Evolutionary conservation across 208 protist genomes (phyloP).

Genomic region (Trypanosoma theileri): DNA sequence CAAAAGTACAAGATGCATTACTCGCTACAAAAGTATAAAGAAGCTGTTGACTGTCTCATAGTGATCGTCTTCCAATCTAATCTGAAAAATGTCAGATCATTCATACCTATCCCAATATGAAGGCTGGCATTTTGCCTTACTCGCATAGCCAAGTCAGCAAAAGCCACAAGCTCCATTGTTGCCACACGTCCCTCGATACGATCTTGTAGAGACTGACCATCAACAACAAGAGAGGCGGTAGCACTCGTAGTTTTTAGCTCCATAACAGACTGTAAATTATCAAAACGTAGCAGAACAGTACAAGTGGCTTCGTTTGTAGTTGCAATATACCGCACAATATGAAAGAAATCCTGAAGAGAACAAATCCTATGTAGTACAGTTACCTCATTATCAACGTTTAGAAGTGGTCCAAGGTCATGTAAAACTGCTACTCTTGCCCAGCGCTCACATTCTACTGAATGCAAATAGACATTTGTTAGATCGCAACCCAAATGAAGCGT

Average conservation of each 20-base stretch:
- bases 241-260: conserved; percentile 34
- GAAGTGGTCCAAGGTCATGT: conserved; percentile 62
- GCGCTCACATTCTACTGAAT: conserved; percentile 35
- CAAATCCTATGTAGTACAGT: conserved; percentile 40
- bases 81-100: conserved; percentile 49
- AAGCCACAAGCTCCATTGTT: conserved; percentile 51
- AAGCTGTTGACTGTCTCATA: conserved; percentile 28
- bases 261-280: conserved; percentile 35
- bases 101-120: conserved; percentile 49
- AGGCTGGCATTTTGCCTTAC: conserved; percentile 26
- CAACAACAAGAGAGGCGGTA: conserved; percentile 25
- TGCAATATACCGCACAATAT: conserved; percentile 41
- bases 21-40: conserved; percentile 57
- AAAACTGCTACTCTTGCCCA: conserved; percentile 44
- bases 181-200: conserved; percentile 36
- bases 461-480: conserved; percentile 42
- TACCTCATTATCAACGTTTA: conserved; percentile 53
- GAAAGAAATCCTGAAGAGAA: conserved; percentile 51
- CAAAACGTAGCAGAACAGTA: conserved; percentile 37
- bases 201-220: conserved; percentile 24
- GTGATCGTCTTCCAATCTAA: conserved; percentile 42
- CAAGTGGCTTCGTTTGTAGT: conserved; percentile 50
- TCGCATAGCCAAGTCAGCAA: conserved; percentile 40
- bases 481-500: conserved; percentile 43
- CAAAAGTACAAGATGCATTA: conserved; percentile 15